Percentiles rank a stretch among this genome's conserved stretches.
Conservation (phyloP, 495 filamentous ascomycete genomes). For the Pseudevernia furfuracea region DNA sequence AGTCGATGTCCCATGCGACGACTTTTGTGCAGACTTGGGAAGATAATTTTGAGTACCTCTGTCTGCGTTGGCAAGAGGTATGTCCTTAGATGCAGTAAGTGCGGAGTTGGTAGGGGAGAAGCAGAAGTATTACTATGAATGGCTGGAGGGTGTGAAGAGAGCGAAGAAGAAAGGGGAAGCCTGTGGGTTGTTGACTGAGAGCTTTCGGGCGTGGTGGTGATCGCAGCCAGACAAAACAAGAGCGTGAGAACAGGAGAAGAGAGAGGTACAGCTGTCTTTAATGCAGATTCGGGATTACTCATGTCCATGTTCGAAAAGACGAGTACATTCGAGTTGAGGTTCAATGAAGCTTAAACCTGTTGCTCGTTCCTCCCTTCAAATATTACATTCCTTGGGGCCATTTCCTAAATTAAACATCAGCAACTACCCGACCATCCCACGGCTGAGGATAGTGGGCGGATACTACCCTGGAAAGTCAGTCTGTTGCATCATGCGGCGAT, state of each 20-base stretch:
- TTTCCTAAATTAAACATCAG: not conserved
- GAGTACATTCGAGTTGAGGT: not conserved
- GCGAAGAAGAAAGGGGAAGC: too few species aligned
- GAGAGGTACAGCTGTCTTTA: not conserved
- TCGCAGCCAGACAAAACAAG: not conserved
- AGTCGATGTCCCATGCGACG: not conserved
- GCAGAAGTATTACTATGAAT: not conserved
- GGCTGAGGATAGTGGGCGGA: not conserved
- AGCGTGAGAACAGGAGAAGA: not conserved
- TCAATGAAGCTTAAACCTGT: constrained; percentile 5
- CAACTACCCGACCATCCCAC: not conserved
- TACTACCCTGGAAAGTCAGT: not conserved
- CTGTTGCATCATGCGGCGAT: not conserved
- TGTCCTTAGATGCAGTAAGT: not conserved
- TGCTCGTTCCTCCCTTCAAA: not conserved
- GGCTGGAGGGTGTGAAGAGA: not conserved
- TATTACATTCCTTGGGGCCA: not conserved
- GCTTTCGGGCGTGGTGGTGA: not conserved
- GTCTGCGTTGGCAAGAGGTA: not conserved
- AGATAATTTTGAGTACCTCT: not conserved
- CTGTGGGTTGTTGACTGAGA: not conserved
- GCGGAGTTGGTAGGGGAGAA: not conserved
- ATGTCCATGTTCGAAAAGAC: not conserved
- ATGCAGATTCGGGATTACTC: not conserved
- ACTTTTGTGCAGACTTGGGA: not conserved